A percentile compares a stretch with the other conserved stretches of the same genome.
phyloP scores from a whole-genome alignment of 2,329 filamentous ascomycete genomes.

The Fusarium sp. region DNA sequence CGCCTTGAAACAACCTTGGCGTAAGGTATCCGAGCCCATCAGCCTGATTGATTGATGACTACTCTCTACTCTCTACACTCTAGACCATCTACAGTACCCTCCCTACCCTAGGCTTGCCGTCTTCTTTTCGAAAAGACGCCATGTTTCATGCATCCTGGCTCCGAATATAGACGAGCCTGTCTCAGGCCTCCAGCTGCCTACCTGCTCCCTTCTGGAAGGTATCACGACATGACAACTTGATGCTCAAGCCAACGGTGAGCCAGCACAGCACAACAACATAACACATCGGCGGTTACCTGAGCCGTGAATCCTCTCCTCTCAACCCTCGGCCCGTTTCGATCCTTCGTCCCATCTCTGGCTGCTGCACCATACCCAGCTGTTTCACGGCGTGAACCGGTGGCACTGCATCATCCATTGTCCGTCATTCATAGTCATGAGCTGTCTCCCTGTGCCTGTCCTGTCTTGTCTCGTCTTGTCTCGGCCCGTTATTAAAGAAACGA shows the following conservation, averaged over 20 bases:
- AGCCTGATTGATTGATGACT: not conserved
- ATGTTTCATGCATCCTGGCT: slow-evolving; percentile 10
- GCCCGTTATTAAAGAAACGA: not conserved
- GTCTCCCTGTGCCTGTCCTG: not conserved
- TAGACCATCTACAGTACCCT: not conserved
- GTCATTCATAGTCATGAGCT: not conserved
- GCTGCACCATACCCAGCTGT: slow-evolving; percentile 11
- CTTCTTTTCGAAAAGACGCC: not conserved
- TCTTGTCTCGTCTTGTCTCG: not conserved
- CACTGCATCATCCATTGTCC: not conserved
- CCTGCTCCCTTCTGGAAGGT: slow-evolving; percentile 38
- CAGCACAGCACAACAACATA: not conserved
- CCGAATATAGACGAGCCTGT: not conserved
- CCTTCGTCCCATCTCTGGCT: slow-evolving; percentile 27
- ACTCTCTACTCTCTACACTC: too few species aligned
- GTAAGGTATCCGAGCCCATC: not conserved
- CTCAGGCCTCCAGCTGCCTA: slow-evolving; percentile 13
- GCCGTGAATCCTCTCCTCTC: slow-evolving; percentile 5
- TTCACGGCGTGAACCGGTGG: not conserved
- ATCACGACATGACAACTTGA: slow-evolving; percentile 13
- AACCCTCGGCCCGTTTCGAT: slow-evolving; percentile 41
- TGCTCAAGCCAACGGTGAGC: not conserved
- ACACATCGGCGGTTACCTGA: slow-evolving; percentile 10
- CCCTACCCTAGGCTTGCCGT: not conserved
- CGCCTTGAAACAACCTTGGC: not conserved